These are phyloP conservation scores for Chlamydomonas schloesseri DNA, from an alignment of 139 green algal genomes.

Conservation along the genomic window DNA sequence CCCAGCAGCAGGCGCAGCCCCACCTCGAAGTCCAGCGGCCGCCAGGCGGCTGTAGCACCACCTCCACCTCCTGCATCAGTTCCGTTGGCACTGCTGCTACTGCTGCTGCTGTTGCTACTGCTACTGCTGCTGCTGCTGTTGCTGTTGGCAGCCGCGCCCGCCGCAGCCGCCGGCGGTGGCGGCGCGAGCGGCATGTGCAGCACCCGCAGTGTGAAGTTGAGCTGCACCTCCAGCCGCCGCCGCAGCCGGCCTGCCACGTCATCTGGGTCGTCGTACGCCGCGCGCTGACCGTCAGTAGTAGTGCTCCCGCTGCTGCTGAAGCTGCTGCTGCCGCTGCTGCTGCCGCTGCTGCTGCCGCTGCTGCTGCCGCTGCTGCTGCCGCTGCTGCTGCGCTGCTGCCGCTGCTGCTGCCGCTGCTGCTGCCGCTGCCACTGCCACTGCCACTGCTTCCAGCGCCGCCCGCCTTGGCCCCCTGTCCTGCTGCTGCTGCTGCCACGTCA, in stretches of 20 bases:
- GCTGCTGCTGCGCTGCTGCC: too few species aligned
- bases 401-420: too few species aligned
- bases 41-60: background rate
- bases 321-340: too few species aligned
- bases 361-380: too few species aligned
- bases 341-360: too few species aligned
- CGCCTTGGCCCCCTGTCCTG: too few species aligned
- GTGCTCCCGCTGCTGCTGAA: too few species aligned
- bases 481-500: background rate
- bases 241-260: background rate
- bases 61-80: background rate
- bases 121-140: background rate
- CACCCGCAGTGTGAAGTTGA: slow-evolving; percentile 24
- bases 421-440: background rate
- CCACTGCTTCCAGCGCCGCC: too few species aligned
- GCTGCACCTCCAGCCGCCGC: slow-evolving; percentile 4
- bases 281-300: too few species aligned
- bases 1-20: slow-evolving; percentile 25
- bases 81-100: background rate
- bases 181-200: background rate
- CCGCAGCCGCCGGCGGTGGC: background rate
- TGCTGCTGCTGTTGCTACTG: background rate
- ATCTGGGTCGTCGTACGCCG: too few species aligned
- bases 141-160: background rate
- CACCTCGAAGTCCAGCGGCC: slow-evolving; percentile 4